phyloP scores from a whole-genome alignment of 2,329 filamentous ascomycete species.

The Volutella citrinella region DNA sequence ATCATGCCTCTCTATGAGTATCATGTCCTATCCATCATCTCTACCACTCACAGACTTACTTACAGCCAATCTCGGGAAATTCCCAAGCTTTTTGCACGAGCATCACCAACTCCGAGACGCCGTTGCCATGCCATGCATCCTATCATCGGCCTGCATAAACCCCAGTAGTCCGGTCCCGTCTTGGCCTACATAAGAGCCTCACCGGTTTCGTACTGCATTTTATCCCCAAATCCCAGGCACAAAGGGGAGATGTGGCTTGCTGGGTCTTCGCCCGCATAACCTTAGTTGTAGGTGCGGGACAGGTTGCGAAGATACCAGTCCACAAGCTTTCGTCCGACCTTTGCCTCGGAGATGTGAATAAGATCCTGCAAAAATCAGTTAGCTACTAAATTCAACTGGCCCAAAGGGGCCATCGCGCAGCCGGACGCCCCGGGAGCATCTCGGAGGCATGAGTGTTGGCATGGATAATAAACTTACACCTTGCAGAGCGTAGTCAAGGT shows the following conservation, averaged over 20 bases:
- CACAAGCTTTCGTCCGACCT: constrained; percentile 94
- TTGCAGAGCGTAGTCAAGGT: constrained; percentile 96
- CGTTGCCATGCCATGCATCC: constrained; percentile 40
- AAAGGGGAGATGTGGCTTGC: constrained; percentile 24
- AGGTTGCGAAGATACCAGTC: constrained; percentile 99
- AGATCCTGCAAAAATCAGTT: constrained; percentile 61
- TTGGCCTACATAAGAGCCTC: constrained; percentile 18
- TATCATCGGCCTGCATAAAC: constrained; percentile 31
- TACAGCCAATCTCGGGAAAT: constrained; percentile 27
- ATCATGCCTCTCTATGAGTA: constrained; percentile 13
- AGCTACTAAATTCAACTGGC: no score
- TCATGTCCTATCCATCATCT: constrained; percentile 24
- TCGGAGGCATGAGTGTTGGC: constrained; percentile 4
- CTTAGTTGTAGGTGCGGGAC: constrained; percentile 78
- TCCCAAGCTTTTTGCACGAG: constrained; percentile 28
- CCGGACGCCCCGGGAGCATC: no score
- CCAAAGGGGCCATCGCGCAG: no score
- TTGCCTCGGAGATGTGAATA: constrained; percentile 98
- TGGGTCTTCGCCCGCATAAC: constrained; percentile 17
- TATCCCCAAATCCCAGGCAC: no score
- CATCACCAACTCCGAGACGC: constrained; percentile 42
- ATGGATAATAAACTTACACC: no score
- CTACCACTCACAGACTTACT: constrained; percentile 24
- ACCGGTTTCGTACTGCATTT: no score
- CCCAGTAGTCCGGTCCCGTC: constrained; percentile 20